Percentiles rank a stretch among this genome's conserved stretches.
Conservation (phyloP, 805 yeast genomes). For the Yamadazyma scolyti region DNA sequence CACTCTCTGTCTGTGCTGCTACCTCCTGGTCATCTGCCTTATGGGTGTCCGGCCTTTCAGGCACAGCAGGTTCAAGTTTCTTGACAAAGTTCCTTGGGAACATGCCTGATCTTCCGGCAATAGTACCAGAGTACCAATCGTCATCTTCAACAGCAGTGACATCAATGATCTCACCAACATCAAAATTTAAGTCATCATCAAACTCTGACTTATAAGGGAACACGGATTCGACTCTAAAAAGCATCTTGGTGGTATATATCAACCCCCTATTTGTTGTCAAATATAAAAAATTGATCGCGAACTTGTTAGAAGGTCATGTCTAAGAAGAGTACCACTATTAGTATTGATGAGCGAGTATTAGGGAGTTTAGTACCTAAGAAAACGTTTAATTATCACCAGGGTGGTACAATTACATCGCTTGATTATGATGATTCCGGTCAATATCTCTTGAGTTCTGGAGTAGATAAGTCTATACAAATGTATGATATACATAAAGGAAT, state of each 20-base stretch:
- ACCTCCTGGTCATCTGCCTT: not conserved
- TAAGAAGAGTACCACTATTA: conserved; percentile 17
- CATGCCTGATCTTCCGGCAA: conserved; percentile 66
- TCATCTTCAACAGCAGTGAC: conserved; percentile 84
- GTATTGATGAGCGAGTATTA: conserved; percentile 22
- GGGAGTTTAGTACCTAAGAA: conserved; percentile 39
- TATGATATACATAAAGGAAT: conserved; percentile 73
- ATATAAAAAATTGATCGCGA: too few species aligned
- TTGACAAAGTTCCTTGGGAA: conserved; percentile 86
- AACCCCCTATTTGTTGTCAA: not conserved
- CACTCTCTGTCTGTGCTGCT: not conserved
- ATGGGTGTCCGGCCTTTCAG: conserved; percentile 1
- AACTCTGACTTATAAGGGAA: conserved; percentile 60
- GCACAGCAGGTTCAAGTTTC: conserved; percentile 5
- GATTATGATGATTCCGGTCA: conserved; percentile 86
- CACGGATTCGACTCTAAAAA: conserved; percentile 67
- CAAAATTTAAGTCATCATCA: conserved; percentile 79
- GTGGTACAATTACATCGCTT: conserved; percentile 60
- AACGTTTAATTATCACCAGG: conserved; percentile 46
- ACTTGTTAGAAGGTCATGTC: too few species aligned
- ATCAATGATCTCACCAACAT: conserved; percentile 62
- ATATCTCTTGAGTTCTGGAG: conserved; percentile 68
- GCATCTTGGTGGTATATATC: conserved; percentile 19
- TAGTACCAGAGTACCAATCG: conserved; percentile 84
- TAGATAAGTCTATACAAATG: conserved; percentile 78